Percentiles rank a stretch among this genome's conserved stretches.
These are phyloP conservation scores for Calocybe gangraenosa DNA, from an alignment of 768 basidiomycete species.

Conservation along the genomic window DNA sequence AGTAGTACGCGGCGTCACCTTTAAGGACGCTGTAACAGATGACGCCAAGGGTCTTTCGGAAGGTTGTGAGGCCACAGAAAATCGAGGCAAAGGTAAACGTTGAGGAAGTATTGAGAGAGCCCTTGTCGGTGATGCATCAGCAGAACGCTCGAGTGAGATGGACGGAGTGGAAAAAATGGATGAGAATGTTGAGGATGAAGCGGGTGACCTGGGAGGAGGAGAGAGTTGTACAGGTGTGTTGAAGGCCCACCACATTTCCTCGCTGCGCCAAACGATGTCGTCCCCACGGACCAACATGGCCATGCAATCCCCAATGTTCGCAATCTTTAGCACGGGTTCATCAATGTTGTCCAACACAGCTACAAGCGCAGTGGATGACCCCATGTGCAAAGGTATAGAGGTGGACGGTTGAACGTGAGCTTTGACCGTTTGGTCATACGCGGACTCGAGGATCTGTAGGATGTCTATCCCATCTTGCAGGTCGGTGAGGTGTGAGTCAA, in stretches of 20 bases:
- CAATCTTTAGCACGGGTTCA: slow-evolving; percentile 71
- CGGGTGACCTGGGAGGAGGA: slow-evolving; percentile 17
- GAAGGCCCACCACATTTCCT: slow-evolving; percentile 89
- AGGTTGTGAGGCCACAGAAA: slow-evolving; percentile 2
- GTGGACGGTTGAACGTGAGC: slow-evolving; percentile 44
- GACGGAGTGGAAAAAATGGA: too few relatives aligned
- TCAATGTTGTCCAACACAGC: slow-evolving; percentile 51
- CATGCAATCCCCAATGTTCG: slow-evolving; percentile 86
- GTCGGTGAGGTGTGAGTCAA: slow-evolving; percentile 48
- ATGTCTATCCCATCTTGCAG: slow-evolving; percentile 69
- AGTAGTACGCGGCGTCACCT: slow-evolving; percentile 33
- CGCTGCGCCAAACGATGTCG: slow-evolving; percentile 77
- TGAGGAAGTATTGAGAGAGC: too few relatives aligned
- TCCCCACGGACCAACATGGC: slow-evolving; percentile 80
- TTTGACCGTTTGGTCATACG: slow-evolving; percentile 61
- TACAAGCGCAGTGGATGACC: slow-evolving; percentile 66
- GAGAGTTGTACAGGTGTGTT: slow-evolving; percentile 47
- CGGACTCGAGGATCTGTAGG: slow-evolving; percentile 63
- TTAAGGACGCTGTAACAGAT: slow-evolving; percentile 4
- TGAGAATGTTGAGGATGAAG: too few relatives aligned
- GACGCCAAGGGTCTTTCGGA: slow-evolving; percentile 3
- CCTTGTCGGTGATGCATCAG: slow-evolving; percentile 9
- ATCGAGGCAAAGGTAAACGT: neutral
- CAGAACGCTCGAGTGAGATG: neutral
- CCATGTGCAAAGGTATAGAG: slow-evolving; percentile 43